Base-by-base conservation (phyloP, 208 protist species). In the Zelonia costaricensis region DNA sequence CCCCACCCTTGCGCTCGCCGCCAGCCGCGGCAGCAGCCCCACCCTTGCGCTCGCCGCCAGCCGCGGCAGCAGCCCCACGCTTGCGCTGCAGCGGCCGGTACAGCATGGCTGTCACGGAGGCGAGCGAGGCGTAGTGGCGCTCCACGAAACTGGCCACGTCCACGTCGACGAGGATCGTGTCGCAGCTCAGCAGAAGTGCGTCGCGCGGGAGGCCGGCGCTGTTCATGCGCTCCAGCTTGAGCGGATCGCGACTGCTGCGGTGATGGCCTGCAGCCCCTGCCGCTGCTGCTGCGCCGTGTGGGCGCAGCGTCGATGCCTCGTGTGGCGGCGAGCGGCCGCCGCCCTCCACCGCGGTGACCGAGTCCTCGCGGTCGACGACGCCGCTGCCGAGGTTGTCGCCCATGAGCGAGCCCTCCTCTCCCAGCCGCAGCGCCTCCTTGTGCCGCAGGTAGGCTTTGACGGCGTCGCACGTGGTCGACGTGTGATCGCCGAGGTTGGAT, bases 151-250 rank as follows among this genome's bases (percentile, higher is more conserved):
- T 69, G 39, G 80, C 76, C 16, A 92, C 33, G 60, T 93, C 76
- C 7, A 95, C 78, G 22, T 84, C 80, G 3, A 88, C 82, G 15
- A 95, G 69, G 40, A 95, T 69, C 10, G 86, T 89, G 45, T 95
- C 89, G 64, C 85, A 85, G 73, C 80, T 92, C 15, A 93, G 73
- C 33, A 95, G 55, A 8, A 95, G 44, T 16, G 78, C 83, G 53
- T 95, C 89, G 20, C 89, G 80, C 33, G 56, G 71, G 42, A 85
- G 45, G 15, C 66, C 71, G 18, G 74, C 72, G 58, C 80, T 69
- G 42, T 56, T 71, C 27, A 68, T 23, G 30, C 68, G 69, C 64
- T 84, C 74, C 15, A 57, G 47, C 62, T 63, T 71, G 23, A 84
- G 64, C 25, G 77, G 72, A 36, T 84, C 58, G 15, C 68, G 71